Conservation (phyloP, 495 filamentous ascomycete species). For the Aspergillus bertholletiae region DNA sequence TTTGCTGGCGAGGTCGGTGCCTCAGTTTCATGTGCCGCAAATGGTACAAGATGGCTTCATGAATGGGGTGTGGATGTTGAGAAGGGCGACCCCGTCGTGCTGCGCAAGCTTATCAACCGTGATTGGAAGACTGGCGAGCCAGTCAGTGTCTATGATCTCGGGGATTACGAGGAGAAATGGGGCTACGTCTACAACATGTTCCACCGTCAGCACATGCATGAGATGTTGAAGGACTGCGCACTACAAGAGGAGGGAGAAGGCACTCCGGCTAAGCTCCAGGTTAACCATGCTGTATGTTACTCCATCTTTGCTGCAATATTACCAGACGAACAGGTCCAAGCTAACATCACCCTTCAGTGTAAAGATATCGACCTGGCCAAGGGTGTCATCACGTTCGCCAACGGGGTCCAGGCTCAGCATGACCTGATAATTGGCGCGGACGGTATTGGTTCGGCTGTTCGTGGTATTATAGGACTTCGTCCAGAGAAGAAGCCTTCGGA, state of each 20-base stretch:
- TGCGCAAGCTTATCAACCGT: constrained; percentile 45
- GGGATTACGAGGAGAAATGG: constrained; percentile 42
- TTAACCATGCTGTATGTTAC: constrained; percentile 38
- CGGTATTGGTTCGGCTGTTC: constrained; percentile 43
- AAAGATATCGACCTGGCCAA: constrained; percentile 33
- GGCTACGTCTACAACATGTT: constrained; percentile 53
- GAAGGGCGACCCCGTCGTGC: constrained; percentile 44
- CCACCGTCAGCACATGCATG: constrained; percentile 53
- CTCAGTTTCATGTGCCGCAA: constrained; percentile 42
- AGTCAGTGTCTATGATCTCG: constrained; percentile 41
- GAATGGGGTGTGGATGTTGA: constrained; percentile 41
- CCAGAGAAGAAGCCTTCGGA: constrained; percentile 44
- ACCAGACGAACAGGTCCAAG: neutral
- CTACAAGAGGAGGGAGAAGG: constrained; percentile 40
- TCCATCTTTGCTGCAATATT: neutral
- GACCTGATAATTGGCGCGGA: constrained; percentile 44
- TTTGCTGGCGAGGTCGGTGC: constrained; percentile 43
- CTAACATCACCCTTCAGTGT: constrained; percentile 12
- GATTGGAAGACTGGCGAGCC: constrained; percentile 47
- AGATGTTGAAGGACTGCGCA: constrained; percentile 49
- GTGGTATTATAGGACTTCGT: constrained; percentile 37
- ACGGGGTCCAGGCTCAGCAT: constrained; percentile 29
- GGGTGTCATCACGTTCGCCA: constrained; percentile 34
- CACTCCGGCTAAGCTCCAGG: constrained; percentile 33
- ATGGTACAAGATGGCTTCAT: constrained; percentile 43